Evolutionary conservation across 164 flowering plant genomes (phyloP).

Genomic region (Stephania yunnanensis): DNA sequence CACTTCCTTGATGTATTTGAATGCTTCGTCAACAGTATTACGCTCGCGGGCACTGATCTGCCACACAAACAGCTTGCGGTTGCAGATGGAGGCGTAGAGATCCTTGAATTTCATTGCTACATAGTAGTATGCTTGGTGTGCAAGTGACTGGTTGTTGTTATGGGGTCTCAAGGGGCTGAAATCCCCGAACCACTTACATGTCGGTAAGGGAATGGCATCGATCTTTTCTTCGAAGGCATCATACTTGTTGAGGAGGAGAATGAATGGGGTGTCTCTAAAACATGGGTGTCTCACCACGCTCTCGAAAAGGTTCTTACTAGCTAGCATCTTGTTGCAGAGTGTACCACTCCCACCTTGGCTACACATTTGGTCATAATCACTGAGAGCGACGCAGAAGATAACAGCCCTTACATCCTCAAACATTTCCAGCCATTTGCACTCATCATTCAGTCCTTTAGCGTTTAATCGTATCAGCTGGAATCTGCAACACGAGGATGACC

Average conservation of each 20-base stretch:
- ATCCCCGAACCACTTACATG: conserved; percentile 86
- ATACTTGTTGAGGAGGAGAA: conserved; percentile 82
- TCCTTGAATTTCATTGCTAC: conserved; percentile 95
- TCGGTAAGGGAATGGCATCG: conserved; percentile 40
- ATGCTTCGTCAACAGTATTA: conserved; percentile 68
- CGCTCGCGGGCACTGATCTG: conserved; percentile 79
- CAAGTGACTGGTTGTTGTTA: conserved; percentile 62
- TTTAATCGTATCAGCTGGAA: conserved; percentile 84
- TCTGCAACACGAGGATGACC: conserved; percentile 25
- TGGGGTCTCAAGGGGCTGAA: conserved; percentile 72
- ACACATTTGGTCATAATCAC: conserved; percentile 78
- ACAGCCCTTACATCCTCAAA: conserved; percentile 93
- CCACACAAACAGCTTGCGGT: conserved; percentile 80
- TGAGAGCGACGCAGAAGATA: conserved; percentile 70
- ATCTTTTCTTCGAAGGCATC: conserved; percentile 89
- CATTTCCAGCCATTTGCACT: conserved; percentile 98
- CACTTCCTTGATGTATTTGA: conserved; percentile 84
- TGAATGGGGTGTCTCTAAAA: conserved; percentile 79
- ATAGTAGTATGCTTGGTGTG: conserved; percentile 86
- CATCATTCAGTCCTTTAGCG: conserved; percentile 90
- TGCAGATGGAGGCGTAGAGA: conserved; percentile 68
- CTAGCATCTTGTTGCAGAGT: conserved; percentile 77
- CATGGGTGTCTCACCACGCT: conserved; percentile 75
- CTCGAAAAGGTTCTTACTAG: conserved; percentile 82
- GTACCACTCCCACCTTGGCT: conserved; percentile 32